These are phyloP conservation scores for Blastocystis sp. DNA, from an alignment of 352 stramenopile genomes.

Conservation along the genomic window DNA sequence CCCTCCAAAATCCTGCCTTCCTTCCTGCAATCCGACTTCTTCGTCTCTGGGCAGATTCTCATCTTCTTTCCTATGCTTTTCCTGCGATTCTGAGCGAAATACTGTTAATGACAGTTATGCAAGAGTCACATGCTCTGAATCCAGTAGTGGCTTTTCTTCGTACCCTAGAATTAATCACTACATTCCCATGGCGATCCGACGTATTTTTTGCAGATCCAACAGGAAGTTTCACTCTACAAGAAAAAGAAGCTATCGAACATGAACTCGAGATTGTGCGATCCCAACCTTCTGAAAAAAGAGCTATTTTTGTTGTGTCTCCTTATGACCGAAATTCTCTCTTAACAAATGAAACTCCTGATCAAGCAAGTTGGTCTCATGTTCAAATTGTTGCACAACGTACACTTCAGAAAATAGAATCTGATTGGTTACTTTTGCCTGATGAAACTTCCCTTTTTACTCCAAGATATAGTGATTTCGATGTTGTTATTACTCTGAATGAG, in stretches of 20 bases:
- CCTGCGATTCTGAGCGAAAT: not conserved
- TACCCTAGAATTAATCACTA: not conserved
- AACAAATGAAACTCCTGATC: not conserved
- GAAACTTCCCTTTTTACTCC: not conserved
- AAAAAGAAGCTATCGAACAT: not conserved
- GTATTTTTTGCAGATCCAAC: not conserved
- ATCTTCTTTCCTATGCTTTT: not conserved
- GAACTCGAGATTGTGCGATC: not conserved
- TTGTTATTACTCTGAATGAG: not conserved
- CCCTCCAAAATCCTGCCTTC: constrained; percentile 35
- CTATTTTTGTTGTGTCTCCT: constrained; percentile 3
- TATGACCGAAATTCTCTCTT: not conserved
- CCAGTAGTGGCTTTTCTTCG: not conserved
- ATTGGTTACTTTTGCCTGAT: not conserved
- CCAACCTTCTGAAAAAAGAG: not conserved
- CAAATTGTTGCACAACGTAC: not conserved
- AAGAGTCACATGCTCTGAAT: not conserved
- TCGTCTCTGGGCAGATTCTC: not conserved
- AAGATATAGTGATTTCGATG: not conserved
- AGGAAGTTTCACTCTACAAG: not conserved
- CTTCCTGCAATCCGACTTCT: not conserved
- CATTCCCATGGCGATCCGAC: not conserved
- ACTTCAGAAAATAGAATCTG: not conserved
- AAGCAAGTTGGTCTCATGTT: not conserved
- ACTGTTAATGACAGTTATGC: not conserved